Base-by-base conservation (phyloP, 768 basidiomycete species). In the Myochromella boudieri region DNA sequence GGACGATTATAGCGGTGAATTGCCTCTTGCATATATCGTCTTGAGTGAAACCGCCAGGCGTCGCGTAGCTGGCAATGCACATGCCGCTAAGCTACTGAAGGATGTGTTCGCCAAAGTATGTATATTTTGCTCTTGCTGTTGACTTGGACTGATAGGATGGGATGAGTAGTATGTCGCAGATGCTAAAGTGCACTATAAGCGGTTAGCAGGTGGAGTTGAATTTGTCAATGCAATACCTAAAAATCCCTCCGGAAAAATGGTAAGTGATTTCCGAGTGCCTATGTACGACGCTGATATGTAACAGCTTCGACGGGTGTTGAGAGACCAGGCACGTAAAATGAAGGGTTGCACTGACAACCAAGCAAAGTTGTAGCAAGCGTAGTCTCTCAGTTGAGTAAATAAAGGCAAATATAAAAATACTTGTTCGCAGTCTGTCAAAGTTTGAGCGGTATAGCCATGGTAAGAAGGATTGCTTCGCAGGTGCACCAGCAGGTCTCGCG, bases 401-500 rank as follows among this genome's bases (percentile, higher is more conserved):
- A n/a, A n/a, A n/a, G n/a, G n/a, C n/a, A n/a, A n/a, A n/a, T n/a
- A n/a, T n/a, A n/a, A n/a, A n/a, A n/a, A n/a, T n/a, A n/a, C n/a
- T n/a, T n/a, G n/a, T n/a, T n/a, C n/a, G n/a, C n/a, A n/a, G n/a
- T n/a, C 5, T 34, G n/a, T n/a, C 14, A 6, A 34, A 34, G n/a
- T 17, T n/a, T 34, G 7, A 34, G n/a, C n/a, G n/a, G n/a, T n/a
- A 14, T 33, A 34, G 51, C 39, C 25, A 91, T 91, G 89, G 85
- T 85, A 28, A 81, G 90, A 49, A 75, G 88, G 57, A 77, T 95
- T 57, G 86, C 93, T 26, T 81, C 80, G 49, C 91, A 95, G 63
- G 93, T 95, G 18, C 94, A 94, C 69, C 82, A 88, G 66, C 85
- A 90, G 48, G 85, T 87, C 37, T 84, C 89, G 24, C 85, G 93